Evolutionary conservation across 2,329 filamentous ascomycete genomes (phyloP).

Genomic region (Ophiosphaerella korrae): DNA sequence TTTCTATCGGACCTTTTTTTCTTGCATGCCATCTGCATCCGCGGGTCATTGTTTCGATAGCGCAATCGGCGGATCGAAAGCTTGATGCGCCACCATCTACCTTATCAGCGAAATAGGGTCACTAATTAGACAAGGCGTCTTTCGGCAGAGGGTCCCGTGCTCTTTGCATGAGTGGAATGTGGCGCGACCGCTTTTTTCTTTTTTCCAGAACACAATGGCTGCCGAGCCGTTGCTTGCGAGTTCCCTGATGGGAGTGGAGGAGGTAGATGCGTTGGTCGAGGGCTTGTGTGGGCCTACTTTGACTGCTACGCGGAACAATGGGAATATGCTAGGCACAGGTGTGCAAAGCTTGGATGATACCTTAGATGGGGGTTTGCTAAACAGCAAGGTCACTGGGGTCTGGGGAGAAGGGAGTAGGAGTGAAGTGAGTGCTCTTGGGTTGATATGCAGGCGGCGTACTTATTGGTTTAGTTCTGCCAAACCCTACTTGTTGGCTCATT

Average conservation of each 20-base stretch:
- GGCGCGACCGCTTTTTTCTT: too few species aligned
- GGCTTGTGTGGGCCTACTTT: neutral
- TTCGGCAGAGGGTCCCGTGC: too few species aligned
- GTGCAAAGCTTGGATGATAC: slow-evolving; percentile 42
- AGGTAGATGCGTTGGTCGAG: slow-evolving; percentile 20
- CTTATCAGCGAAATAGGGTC: too few species aligned
- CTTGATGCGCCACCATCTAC: too few species aligned
- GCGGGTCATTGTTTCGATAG: neutral
- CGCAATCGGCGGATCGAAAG: too few species aligned
- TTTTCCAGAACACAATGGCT: neutral
- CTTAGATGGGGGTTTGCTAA: slow-evolving; percentile 46
- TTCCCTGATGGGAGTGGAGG: slow-evolving; percentile 17
- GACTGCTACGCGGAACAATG: neutral
- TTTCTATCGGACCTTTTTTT: neutral
- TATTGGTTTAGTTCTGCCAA: slow-evolving; percentile 20
- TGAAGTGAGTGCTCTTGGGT: slow-evolving; percentile 23
- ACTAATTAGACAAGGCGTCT: too few species aligned
- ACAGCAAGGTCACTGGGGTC: slow-evolving; percentile 43
- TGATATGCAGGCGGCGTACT: neutral
- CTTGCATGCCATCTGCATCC: neutral
- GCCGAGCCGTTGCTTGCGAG: slow-evolving; percentile 27
- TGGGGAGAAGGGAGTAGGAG: slow-evolving; percentile 36
- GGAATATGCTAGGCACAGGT: slow-evolving; percentile 24
- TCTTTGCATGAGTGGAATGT: too few species aligned
- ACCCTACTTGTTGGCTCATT: slow-evolving; percentile 48